Evolutionary conservation across 2,329 filamentous ascomycete species (phyloP).

Genomic region (Aspergillus sp.): DNA sequence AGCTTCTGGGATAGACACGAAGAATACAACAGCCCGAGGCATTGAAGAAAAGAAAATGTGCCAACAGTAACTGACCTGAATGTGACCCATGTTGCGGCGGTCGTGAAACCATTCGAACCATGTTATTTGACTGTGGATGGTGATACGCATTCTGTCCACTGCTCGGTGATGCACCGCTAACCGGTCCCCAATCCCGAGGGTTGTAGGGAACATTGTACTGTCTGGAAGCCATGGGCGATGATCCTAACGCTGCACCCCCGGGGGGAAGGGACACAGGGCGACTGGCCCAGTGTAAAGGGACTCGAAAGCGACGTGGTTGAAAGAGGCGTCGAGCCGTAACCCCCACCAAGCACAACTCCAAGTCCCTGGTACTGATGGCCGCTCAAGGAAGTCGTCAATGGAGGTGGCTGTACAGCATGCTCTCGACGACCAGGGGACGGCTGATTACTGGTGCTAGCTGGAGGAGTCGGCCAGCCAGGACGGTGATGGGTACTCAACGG

Average conservation of each 20-base stretch:
- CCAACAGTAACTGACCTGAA: constrained; percentile 23
- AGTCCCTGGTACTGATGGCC: constrained; percentile 32
- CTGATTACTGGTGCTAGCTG: constrained; percentile 25
- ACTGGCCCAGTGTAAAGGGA: constrained; percentile 37
- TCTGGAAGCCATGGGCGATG: constrained; percentile 41
- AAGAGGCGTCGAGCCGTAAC: constrained; percentile 32
- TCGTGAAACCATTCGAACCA: constrained; percentile 22
- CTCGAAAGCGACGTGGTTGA: constrained; percentile 42
- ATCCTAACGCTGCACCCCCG: constrained; percentile 28
- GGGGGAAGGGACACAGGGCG: constrained; percentile 36
- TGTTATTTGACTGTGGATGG: constrained; percentile 17
- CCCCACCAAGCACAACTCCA: constrained; percentile 21
- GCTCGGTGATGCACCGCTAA: constrained; percentile 23
- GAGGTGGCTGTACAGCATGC: constrained; percentile 37
- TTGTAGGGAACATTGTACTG: constrained; percentile 45
- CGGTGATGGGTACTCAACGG: constrained; percentile 16
- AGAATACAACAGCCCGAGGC: background rate
- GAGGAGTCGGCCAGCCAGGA: constrained; percentile 26
- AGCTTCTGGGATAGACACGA: constrained; percentile 1
- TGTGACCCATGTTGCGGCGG: constrained; percentile 21
- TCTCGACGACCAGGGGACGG: constrained; percentile 36
- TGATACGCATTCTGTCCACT: constrained; percentile 22
- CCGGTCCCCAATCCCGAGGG: constrained; percentile 45
- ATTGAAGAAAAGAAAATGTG: background rate
- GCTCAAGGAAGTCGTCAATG: constrained; percentile 37